These are phyloP conservation scores for Aegilops bicornis DNA, from an alignment of 176 grass and related monocot species.

Conservation along the genomic window DNA sequence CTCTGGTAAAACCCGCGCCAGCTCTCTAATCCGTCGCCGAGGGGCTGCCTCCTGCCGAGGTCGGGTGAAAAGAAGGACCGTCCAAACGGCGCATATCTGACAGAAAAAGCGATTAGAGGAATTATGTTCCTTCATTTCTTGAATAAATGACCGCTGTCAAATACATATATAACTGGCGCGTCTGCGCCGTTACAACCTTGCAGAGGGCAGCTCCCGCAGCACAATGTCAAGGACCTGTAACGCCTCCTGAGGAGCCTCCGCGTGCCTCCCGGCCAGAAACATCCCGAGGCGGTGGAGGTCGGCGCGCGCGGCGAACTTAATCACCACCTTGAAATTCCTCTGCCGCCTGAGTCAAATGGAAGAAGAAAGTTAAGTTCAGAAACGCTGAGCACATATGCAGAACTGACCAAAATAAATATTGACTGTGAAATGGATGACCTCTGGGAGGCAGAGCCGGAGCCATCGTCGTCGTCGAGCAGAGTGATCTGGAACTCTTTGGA, in stretches of 20 bases:
- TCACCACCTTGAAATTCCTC: slow-evolving; percentile 66
- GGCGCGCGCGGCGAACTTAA: slow-evolving; percentile 60
- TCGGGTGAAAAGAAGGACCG: slow-evolving; percentile 74
- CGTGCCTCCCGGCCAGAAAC: slow-evolving; percentile 66
- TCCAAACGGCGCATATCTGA: slow-evolving; percentile 63
- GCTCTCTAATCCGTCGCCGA: slow-evolving; percentile 88
- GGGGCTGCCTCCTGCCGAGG: slow-evolving; percentile 54
- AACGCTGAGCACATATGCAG: neutral
- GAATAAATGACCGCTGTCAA: too few relatives aligned
- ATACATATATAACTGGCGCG: too few relatives aligned
- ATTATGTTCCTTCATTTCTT: too few relatives aligned
- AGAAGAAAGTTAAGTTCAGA: neutral
- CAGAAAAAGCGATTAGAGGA: too few relatives aligned
- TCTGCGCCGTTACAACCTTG: neutral
- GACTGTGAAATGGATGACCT: slow-evolving; percentile 28
- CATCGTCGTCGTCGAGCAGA: slow-evolving; percentile 60
- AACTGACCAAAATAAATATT: too few relatives aligned
- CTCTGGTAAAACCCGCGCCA: slow-evolving; percentile 95
- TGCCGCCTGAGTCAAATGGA: slow-evolving; percentile 43
- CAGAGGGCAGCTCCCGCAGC: slow-evolving; percentile 68
- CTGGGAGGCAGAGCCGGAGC: slow-evolving; percentile 36
- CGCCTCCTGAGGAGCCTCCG: slow-evolving; percentile 82
- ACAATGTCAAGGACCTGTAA: slow-evolving; percentile 93
- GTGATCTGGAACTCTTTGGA: slow-evolving; percentile 68
- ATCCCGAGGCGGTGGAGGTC: slow-evolving; percentile 64